phyloP scores from a whole-genome alignment of 164 flowering plant genomes.

The Houttuynia cordata region DNA sequence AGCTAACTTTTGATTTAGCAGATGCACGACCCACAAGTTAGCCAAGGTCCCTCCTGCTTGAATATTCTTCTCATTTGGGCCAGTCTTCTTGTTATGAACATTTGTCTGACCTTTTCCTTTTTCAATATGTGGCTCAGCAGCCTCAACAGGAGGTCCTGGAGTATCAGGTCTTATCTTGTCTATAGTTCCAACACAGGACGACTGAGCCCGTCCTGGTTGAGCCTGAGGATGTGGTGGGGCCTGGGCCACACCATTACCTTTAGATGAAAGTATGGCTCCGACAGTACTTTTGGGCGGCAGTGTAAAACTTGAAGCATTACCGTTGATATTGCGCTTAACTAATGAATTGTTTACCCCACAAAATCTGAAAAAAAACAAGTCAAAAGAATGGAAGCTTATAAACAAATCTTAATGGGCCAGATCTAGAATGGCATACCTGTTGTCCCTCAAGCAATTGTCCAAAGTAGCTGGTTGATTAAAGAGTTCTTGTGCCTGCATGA shows the following conservation, averaged over 20 bases:
- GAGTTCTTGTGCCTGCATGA: conserved; percentile 23
- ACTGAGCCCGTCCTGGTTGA: background rate
- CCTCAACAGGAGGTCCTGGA: background rate
- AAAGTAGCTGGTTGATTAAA: conserved; percentile 29
- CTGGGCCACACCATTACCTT: background rate
- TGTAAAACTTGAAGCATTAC: background rate
- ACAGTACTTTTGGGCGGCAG: background rate
- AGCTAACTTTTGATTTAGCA: background rate
- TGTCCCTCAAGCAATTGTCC: conserved; percentile 86
- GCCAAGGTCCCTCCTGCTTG: background rate
- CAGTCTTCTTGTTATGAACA: background rate
- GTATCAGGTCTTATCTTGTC: background rate
- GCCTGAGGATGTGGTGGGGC: background rate
- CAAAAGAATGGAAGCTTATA: background rate
- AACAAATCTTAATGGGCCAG: background rate
- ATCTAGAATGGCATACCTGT: conserved; percentile 33
- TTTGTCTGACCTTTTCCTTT: background rate
- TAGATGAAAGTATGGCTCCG: background rate
- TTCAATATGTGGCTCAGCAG: background rate
- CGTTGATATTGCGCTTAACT: conserved; percentile 34
- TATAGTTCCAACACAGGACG: too few species aligned
- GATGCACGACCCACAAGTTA: background rate
- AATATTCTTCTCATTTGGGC: background rate
- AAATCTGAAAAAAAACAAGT: conserved; percentile 35
- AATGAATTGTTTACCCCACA: conserved; percentile 65